Conservation (phyloP, 148 eudicot species). For the Vaccinium vitisidaea region DNA sequence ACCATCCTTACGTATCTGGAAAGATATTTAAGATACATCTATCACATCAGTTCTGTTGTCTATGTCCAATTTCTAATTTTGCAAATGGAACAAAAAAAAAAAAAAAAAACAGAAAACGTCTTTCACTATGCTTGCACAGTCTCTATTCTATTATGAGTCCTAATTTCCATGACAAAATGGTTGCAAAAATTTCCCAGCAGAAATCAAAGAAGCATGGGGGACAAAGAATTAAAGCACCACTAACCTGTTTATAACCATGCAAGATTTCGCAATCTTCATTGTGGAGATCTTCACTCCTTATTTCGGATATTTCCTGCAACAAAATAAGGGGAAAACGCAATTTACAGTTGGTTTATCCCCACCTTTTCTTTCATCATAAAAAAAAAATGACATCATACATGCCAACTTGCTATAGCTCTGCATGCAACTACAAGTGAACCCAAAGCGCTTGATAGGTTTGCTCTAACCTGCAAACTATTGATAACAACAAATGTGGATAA, state of each 20-base stretch:
- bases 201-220: neutral
- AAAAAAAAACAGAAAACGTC: neutral
- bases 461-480: constrained; percentile 63
- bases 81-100: neutral
- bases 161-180: neutral
- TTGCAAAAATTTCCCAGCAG: neutral
- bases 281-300: constrained; percentile 73
- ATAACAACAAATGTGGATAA: neutral
- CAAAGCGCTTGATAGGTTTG: constrained; percentile 82
- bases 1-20: constrained; percentile 76
- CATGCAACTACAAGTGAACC: constrained; percentile 75
- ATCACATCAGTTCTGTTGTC: neutral
- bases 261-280: constrained; percentile 83
- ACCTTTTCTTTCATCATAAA: no score
- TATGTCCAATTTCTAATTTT: neutral
- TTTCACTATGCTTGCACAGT: neutral
- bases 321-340: constrained; percentile 17
- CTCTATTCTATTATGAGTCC: neutral
- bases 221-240: constrained; percentile 14
- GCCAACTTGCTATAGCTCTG: constrained; percentile 95
- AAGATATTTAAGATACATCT: neutral
- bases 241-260: constrained; percentile 94
- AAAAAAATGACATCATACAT: constrained; percentile 47
- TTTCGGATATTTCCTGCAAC: constrained; percentile 58
- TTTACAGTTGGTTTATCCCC: neutral